Evolutionary conservation across 23 red algal genomes (phyloP).

Genomic region (Gracilaria vermiculophylla): DNA sequence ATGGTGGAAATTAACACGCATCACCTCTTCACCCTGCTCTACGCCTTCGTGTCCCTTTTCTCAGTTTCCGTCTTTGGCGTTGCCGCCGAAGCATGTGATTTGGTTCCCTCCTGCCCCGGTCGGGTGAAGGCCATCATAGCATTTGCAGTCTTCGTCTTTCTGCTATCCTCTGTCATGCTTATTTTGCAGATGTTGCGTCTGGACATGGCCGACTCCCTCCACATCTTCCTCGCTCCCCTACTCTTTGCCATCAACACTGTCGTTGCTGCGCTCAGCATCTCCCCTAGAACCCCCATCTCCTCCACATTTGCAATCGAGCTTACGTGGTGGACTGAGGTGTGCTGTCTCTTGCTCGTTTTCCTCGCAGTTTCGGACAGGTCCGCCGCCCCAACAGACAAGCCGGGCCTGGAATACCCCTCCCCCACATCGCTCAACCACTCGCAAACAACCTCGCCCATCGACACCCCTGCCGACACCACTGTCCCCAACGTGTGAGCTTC

Average conservation of each 20-base stretch:
- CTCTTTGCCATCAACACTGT: not conserved
- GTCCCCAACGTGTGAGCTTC: no score
- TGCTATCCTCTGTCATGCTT: not conserved
- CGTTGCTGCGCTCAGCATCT: not conserved
- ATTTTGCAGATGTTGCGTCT: not conserved
- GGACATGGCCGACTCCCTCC: not conserved
- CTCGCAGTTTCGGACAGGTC: not conserved
- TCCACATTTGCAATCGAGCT: not conserved
- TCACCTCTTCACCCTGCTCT: not conserved
- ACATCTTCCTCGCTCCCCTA: not conserved
- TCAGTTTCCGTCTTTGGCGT: not conserved
- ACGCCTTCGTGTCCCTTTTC: not conserved
- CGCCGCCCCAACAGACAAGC: not conserved
- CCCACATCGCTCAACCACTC: not conserved
- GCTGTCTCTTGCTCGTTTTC: not conserved
- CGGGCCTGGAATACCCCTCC: not conserved
- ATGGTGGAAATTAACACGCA: constrained; percentile 2
- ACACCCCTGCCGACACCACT: no score
- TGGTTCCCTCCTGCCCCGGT: not conserved
- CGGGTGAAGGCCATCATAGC: not conserved
- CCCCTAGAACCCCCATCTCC: not conserved
- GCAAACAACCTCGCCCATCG: not conserved
- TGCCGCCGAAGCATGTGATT: not conserved
- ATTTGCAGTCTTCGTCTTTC: not conserved
- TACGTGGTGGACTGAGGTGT: not conserved